These are phyloP conservation scores for Cladosporium sp. DNA, from an alignment of 2,329 filamentous ascomycete species.

Conservation along the genomic window DNA sequence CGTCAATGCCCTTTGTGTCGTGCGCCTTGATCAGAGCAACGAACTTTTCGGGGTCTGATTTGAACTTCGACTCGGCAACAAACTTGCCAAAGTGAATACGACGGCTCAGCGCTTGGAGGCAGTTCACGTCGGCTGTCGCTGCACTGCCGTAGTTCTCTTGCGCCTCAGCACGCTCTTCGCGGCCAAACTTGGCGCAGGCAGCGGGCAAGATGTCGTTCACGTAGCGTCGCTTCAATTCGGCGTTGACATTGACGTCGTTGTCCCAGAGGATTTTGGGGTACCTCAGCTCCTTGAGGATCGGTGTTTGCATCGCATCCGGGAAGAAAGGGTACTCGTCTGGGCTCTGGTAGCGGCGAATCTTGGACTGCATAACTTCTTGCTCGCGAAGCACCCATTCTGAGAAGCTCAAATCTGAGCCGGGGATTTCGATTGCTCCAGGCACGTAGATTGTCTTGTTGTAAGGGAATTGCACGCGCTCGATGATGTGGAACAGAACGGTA, in stretches of 20 bases:
- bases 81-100: constrained; percentile 98
- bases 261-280: constrained; percentile 86
- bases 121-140: constrained; percentile 86
- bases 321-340: constrained; percentile 99
- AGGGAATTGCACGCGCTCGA: constrained; percentile 97
- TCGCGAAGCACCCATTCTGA: constrained; percentile 92
- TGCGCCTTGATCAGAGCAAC: constrained; percentile 77
- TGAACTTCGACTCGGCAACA: constrained; percentile 94
- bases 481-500: constrained; percentile 94
- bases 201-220: constrained; percentile 77
- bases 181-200: constrained; percentile 76
- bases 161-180: constrained; percentile 70
- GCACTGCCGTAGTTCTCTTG: constrained; percentile 95
- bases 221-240: constrained; percentile 82
- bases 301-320: constrained; percentile 71
- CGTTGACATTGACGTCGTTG: constrained; percentile 89
- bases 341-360: constrained; percentile 90
- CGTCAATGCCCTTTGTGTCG: constrained; percentile 79
- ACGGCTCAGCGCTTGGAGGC: constrained; percentile 83
- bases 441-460: constrained; percentile 85
- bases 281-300: constrained; percentile 81
- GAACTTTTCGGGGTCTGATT: constrained; percentile 76
- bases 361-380: constrained; percentile 86
- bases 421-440: constrained; percentile 76
- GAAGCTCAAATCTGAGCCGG: constrained; percentile 71